Base-by-base conservation (phyloP, 1,139 yeast species). In the Yamadazyma membranifaciens region DNA sequence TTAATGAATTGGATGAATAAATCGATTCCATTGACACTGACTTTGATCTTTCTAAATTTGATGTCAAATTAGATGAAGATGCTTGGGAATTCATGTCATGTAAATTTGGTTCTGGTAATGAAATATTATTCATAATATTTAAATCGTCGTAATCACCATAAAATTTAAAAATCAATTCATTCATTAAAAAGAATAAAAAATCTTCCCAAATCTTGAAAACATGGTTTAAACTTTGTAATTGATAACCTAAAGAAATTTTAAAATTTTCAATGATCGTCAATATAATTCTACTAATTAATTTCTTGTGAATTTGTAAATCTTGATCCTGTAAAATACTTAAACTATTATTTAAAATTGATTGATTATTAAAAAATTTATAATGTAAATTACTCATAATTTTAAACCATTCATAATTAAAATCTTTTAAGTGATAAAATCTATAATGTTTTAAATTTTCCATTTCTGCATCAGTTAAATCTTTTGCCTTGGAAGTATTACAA, bases 401-500 rank as follows among this genome's bases (percentile, higher is more conserved):
- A 37, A 65, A 51, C 48, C 55, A 54, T 28, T 59, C 63, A 39
- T 56, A 56, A 40, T 57, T 54, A 10, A 46, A 45, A 36, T 64
- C 66, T 26, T 51, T 50, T 37, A 62, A 59, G 48, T 65, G 62
- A 31, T 53, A 51, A 43, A 57, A 63, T 14, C 43, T 41, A 37
- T 51, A 54, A 17, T 48, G 49, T 33, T 46, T 45, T 24, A 62
- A 48, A 35, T 47, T 49, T 29, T 51, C 47, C 15, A 44, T 43
- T 35, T 63, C 67, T 26, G 48, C 49, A 2, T 44, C 44, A 4
- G 43, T 38, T n/a, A 51, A 40, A 35, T 54, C 44, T 45, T 37
- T 15, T 42, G 44, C 9, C 10, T 33, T 32, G 9, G 29, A 12
- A 3, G 29, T 20, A 50, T 50, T 32, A 47, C 52, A 41, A 37